These are phyloP conservation scores for Puccinia brachypodii DNA, from an alignment of 1,284 basidiomycete species.

Conservation along the genomic window DNA sequence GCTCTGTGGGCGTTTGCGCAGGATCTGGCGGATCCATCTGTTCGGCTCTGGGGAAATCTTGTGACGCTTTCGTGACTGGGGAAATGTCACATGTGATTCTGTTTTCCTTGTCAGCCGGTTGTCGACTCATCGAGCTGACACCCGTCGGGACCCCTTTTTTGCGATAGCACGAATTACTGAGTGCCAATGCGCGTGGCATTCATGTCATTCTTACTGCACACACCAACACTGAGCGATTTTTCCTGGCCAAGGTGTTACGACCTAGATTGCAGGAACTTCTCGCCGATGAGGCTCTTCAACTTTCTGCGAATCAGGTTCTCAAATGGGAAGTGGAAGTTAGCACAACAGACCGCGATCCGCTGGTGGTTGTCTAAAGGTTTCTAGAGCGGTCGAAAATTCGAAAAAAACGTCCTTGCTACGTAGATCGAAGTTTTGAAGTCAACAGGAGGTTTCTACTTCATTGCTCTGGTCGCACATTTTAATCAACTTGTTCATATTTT, in stretches of 20 bases:
- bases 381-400: background rate
- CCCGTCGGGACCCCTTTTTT: background rate
- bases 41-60: constrained; percentile 36
- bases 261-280: constrained; percentile 22
- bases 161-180: constrained; percentile 36
- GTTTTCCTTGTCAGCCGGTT: background rate
- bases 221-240: constrained; percentile 42
- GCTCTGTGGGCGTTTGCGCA: constrained; percentile 45
- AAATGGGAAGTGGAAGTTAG: constrained; percentile 38
- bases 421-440: background rate
- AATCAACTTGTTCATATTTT: background rate
- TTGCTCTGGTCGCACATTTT: background rate
- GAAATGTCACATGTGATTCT: constrained; percentile 47
- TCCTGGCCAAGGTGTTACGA: constrained; percentile 22
- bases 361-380: constrained; percentile 36
- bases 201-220: constrained; percentile 44
- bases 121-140: background rate
- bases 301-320: background rate
- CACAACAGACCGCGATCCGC: constrained; percentile 32
- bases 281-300: constrained; percentile 6
- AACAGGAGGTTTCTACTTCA: background rate
- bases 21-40: constrained; percentile 44
- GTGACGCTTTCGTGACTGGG: constrained; percentile 41
- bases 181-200: constrained; percentile 34
- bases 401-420: background rate